A percentile compares a stretch with the other conserved stretches of the same genome.
These are phyloP conservation scores for Aspergillus awamori DNA, from an alignment of 2,329 filamentous ascomycete genomes.

Conservation along the genomic window DNA sequence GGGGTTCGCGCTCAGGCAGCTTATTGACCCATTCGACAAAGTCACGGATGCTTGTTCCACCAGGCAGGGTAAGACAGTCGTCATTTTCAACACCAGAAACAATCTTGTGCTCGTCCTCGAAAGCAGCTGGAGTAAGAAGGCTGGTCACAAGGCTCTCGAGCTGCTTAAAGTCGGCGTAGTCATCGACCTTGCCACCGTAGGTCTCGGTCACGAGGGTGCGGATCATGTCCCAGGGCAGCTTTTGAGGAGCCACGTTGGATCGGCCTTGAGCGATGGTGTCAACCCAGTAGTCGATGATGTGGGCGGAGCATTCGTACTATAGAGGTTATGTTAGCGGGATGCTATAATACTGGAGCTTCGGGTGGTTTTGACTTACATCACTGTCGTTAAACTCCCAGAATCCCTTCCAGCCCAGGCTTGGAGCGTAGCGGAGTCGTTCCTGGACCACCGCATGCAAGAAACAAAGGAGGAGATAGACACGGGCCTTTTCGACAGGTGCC, in stretches of 20 bases:
- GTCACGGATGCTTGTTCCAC: constrained; percentile 78
- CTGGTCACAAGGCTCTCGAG: constrained; percentile 73
- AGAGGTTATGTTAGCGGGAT: constrained; percentile 25
- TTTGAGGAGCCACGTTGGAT: constrained; percentile 89
- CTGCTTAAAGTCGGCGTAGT: constrained; percentile 78
- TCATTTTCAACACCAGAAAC: constrained; percentile 68
- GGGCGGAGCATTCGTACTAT: constrained; percentile 94
- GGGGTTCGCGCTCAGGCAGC: constrained; percentile 91
- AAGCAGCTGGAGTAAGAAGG: constrained; percentile 84
- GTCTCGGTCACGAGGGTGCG: constrained; percentile 88
- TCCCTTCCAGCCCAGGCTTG: constrained; percentile 92
- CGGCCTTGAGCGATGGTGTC: constrained; percentile 79
- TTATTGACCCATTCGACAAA: constrained; percentile 91
- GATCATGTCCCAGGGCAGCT: constrained; percentile 96
- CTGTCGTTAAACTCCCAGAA: constrained; percentile 99
- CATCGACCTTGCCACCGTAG: constrained; percentile 96
- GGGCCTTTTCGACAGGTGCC: constrained; percentile 84
- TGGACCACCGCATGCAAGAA: constrained; percentile 97
- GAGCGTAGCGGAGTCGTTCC: constrained; percentile 90
- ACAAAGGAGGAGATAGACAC: constrained; percentile 86
- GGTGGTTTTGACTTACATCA: constrained; percentile 70
- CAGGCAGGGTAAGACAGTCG: constrained; percentile 71
- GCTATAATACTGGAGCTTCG: neutral
- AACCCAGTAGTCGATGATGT: constrained; percentile 94
- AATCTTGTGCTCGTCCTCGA: constrained; percentile 88